Evolutionary conservation across 116 monocot species (phyloP), one percentile per base, ranked within the genome.

Genomic region (Posidonia oceanica): DNA sequence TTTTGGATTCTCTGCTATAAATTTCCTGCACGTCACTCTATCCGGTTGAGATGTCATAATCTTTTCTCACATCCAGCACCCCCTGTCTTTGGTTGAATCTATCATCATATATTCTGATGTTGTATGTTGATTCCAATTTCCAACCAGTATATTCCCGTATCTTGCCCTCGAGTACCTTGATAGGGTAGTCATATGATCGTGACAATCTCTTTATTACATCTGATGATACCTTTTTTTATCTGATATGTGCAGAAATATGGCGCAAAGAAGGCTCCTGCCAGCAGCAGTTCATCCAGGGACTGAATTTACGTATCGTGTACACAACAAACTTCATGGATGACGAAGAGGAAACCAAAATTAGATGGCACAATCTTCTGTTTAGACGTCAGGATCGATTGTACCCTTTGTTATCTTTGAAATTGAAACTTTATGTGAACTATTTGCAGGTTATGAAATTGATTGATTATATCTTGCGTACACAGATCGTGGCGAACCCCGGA

Each of bases 181-280:
- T 48, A 48, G 2, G 48, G 48, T 48, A 48, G 12, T 48, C 48
- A 48, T 10, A 48, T 10, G 11, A 8, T 10, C 11, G 29, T 61
- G 22, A 21, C 61, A 61, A 2, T 58, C 17, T 58, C 7, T 58
- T 58, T 16, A 63, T 63, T 54, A 36, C 36, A 63, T 3, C 15
- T 59, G 59, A 29, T 29, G 29, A 29, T 29, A 29, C 29, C 29
- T 29, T 58, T 3, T 58, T 58, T 58, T 21, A 3, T 21, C 16
- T 58, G 22, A 61, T 29, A 61, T 29, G n/a, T 65, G 40, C 65
- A 65, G 65, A 65, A 41, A 40, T 65, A 65, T 65, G 65, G 65
- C 15, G 40, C 15, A 21, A 65, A 41, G 40, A 65, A n/a, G 65
- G 14, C n/a, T 41, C 18, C 65, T 40, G 41, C 36, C 14, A 65